Evolutionary conservation across 2,329 filamentous ascomycete genomes (phyloP), one percentile per base, ranked within the genome.

Genomic region (Monilinia vaccinii-corymbosi): DNA sequence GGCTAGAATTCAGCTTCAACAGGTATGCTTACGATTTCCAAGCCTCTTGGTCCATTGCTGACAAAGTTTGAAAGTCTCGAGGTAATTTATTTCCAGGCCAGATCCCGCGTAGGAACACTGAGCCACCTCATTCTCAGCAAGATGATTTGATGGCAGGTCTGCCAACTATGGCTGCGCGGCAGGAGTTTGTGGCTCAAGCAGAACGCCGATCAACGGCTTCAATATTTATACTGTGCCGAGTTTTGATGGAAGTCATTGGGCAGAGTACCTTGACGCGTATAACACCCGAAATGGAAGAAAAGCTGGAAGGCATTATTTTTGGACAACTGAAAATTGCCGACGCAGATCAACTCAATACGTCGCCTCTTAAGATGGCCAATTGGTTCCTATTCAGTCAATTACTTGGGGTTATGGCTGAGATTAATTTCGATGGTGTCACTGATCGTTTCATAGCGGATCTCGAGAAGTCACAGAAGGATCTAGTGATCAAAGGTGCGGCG

Each of bases 371-470:
- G 65, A 85, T 94, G 74, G 89, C 94, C 16, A 99, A 99, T 69
- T 99, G 93, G 93, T 89, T 90, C 61, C 85, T 99, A 3, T 97
- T 97, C 72, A 87, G 91, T 23, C 89, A 96, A 69, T 78, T 99
- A 4, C 81, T 99, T 1, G 94, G 95, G n/a, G 88, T 92, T 44
- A 96, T 99, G 89, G 97, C 94, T 74, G 88, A 89, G 48, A 86
- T 94, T 65, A 93, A 95, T 71, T 97, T 99, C 72, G 77, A 84
- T 18, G 89, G 86, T 60, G 92, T 99, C 49, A 86, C 90, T 4
- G 83, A 85, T 58, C 85, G 90, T 51, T 99, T 96, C 70, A 79
- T 96, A 49, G 77, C 81, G 34, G 92, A 97, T 70, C 79, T 99
- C 6, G 89, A 91, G 60, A 79, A 80, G 36, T 88, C 87, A 11